Evolutionary conservation across 208 protist genomes (phyloP), one percentile per base, ranked within the genome.

Genomic region (Leishmania major): DNA sequence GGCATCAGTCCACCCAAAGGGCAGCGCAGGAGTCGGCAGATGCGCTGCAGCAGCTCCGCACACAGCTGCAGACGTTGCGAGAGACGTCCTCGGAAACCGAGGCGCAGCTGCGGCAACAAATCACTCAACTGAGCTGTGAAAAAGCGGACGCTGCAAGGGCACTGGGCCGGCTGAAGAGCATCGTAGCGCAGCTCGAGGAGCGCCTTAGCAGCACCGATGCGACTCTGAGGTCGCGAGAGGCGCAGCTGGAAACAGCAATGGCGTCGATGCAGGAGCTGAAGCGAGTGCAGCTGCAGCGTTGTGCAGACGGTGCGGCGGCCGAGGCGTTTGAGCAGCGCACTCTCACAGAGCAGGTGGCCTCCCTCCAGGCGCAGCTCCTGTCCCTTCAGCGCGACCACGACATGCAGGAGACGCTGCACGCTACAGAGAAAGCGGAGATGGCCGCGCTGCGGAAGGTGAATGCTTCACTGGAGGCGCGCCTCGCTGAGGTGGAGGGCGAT

Each of bases 401-500:
- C 53, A 47, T 77, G 75, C 78, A 77, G 57, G 83, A 51, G 64
- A 22, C 35, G 59, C 70, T 75, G 57, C 79, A 84, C 80, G 81
- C 80, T 13, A 87, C 88, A 35, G 90, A 90, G 79, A 72, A 72
- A 25, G 75, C 87, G 53, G 90, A 97, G 77, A 78, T 91, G 76
- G 84, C 85, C 37, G 90, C 92, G 8, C 78, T 97, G 51, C 92
- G 88, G 1, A 83, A 84, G 37, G 87, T 91, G n/a, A 97, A 97
- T 75, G 83, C 78, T 25, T 88, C 86, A n/a, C 77, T 97, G 53
- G 92, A 95, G 78, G 75, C 59, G 22, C 92, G 94, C 15, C 84
- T 97, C n/a, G 71, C 82, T 25, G 89, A 93, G 47, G 85, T 94
- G 40, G 92, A 97, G 84, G 77, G 84, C 10, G 94, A 95, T 45